These are phyloP conservation scores for Chrysoporthe deuterocubensis DNA, from an alignment of 2,329 filamentous ascomycete species.

Conservation along the genomic window DNA sequence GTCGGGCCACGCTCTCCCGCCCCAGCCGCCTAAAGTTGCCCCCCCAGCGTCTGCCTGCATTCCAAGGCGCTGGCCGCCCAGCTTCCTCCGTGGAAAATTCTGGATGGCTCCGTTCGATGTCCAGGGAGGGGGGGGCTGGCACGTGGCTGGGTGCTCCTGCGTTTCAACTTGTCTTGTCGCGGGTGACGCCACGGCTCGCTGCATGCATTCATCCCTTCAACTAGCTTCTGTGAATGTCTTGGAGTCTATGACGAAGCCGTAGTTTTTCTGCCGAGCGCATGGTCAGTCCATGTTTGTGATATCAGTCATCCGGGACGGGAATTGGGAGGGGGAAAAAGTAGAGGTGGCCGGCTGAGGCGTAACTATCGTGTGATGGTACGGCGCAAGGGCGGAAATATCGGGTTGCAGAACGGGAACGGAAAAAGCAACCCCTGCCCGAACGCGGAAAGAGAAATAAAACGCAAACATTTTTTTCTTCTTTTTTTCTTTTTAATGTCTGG, in stretches of 20 bases:
- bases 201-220: neutral
- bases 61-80: too few relatives aligned
- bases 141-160: too few relatives aligned
- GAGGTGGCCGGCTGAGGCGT: neutral
- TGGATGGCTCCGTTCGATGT: too few relatives aligned
- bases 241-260: constrained; percentile 33
- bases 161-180: neutral
- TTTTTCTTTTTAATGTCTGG: too few relatives aligned
- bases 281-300: constrained; percentile 10
- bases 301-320: too few relatives aligned
- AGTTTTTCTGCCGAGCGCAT: constrained; percentile 24
- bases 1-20: too few relatives aligned
- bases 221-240: constrained; percentile 24
- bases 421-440: neutral
- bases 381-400: neutral
- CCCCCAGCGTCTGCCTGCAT: too few relatives aligned
- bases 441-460: neutral
- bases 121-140: too few relatives aligned
- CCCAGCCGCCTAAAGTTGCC: too few relatives aligned
- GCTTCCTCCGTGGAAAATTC: too few relatives aligned
- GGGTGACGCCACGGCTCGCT: neutral
- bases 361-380: neutral
- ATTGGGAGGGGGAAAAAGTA: neutral
- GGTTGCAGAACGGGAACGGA: neutral
- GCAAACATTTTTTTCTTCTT: too few relatives aligned